Percentiles rank a stretch among this genome's conserved stretches.
Evolutionary conservation across 108 stramenopile species (phyloP).

Genomic region (Cyclostephanos invisitatus): DNA sequence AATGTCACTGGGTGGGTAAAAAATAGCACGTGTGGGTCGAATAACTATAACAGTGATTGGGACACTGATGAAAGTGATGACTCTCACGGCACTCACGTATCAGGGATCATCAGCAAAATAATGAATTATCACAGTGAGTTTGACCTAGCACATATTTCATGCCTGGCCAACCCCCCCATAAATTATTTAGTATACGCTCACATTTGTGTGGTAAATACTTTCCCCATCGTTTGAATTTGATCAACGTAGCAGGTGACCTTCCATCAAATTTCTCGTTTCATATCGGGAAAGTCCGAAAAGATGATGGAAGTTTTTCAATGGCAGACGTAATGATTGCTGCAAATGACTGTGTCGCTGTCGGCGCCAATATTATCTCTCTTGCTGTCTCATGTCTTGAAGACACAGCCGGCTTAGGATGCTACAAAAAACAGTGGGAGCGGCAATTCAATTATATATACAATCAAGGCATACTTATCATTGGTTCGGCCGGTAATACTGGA

Average conservation of each 20-base stretch:
- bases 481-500: constrained; percentile 67
- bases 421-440: not conserved
- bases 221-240: too few species aligned
- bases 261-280: constrained; percentile 32
- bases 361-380: constrained; percentile 58
- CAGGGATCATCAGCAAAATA: constrained; percentile 48
- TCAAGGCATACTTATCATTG: constrained; percentile 56
- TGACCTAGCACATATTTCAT: too few species aligned
- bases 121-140: constrained; percentile 19
- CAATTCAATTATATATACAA: constrained; percentile 29
- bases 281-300: constrained; percentile 45
- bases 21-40: constrained; percentile 18
- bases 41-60: constrained; percentile 28
- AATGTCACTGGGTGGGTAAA: constrained; percentile 24
- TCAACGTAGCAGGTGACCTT: constrained; percentile 16
- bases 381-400: constrained; percentile 45
- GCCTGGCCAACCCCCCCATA: too few species aligned
- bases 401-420: constrained; percentile 5
- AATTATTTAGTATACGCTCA: too few species aligned
- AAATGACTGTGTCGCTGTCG: constrained; percentile 44
- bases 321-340: constrained; percentile 45
- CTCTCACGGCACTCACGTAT: constrained; percentile 52
- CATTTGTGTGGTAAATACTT: too few species aligned
- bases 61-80: constrained; percentile 28
- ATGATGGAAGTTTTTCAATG: constrained; percentile 40